A percentile compares a stretch with the other conserved stretches of the same genome.
phyloP scores from a whole-genome alignment of 139 green algal species.

The Chlorella sp. region DNA sequence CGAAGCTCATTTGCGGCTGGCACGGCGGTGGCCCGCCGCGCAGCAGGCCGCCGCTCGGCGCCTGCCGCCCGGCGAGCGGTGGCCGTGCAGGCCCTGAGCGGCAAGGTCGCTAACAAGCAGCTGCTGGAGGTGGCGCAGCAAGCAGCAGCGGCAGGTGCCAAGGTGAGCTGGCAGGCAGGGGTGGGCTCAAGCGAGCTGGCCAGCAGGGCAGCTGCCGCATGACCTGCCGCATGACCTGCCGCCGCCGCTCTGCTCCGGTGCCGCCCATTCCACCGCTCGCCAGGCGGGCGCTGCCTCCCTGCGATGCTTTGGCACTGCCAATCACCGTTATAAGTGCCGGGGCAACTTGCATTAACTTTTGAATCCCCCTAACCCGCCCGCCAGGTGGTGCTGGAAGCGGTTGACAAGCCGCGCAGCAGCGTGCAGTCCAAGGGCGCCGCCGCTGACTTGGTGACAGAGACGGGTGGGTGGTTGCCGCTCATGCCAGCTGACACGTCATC shows the following conservation, averaged over 20 bases:
- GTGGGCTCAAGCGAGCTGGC: background rate
- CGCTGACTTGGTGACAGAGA: constrained; percentile 83
- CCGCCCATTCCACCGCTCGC: background rate
- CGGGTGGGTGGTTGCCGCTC: constrained; percentile 32
- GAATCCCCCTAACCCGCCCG: background rate
- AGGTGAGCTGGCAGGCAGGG: constrained; percentile 2
- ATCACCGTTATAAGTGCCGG: no score
- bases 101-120: constrained; percentile 37
- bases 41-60: background rate
- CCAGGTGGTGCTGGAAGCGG: constrained; percentile 70
- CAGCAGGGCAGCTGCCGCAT: background rate
- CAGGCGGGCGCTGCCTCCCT: no score
- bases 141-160: constrained; percentile 60
- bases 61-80: background rate
- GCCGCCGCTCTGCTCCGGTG: background rate
- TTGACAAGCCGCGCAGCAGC: constrained; percentile 76
- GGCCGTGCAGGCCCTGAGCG: background rate
- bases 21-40: background rate
- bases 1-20: no score
- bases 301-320: background rate
- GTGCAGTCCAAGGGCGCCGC: constrained; percentile 76
- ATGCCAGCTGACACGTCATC: no score
- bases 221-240: background rate
- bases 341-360: background rate
- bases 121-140: constrained; percentile 58